Evolutionary conservation across 2,329 filamentous ascomycete genomes (phyloP).

Genomic region (Exophiala sp.): DNA sequence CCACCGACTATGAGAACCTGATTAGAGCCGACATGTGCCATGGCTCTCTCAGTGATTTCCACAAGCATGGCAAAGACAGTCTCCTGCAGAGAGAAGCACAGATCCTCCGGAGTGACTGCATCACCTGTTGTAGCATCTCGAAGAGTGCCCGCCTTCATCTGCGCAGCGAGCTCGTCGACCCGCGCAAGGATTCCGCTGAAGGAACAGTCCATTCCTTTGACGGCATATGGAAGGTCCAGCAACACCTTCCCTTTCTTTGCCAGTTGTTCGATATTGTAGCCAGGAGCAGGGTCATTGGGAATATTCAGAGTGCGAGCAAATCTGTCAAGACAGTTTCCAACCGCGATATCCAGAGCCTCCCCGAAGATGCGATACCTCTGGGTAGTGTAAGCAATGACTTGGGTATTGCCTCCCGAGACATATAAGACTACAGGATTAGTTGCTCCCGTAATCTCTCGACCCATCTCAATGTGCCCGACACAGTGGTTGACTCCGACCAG

Average conservation of each 20-base stretch:
- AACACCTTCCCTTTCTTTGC: slow-evolving; percentile 65
- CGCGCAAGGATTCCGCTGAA: slow-evolving; percentile 87
- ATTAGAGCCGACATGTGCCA: slow-evolving; percentile 88
- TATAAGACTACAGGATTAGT: slow-evolving; percentile 91
- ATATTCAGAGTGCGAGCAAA: slow-evolving; percentile 89
- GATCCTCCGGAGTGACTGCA: slow-evolving; percentile 68
- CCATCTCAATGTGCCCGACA: slow-evolving; percentile 98
- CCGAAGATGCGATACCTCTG: slow-evolving; percentile 96
- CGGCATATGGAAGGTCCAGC: slow-evolving; percentile 85
- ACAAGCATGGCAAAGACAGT: slow-evolving; percentile 96
- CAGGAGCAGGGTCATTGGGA: slow-evolving; percentile 90
- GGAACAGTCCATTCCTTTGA: slow-evolving; percentile 98
- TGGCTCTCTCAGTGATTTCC: slow-evolving; percentile 95
- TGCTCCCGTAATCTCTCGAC: slow-evolving; percentile 82
- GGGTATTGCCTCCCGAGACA: slow-evolving; percentile 91
- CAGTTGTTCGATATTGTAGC: slow-evolving; percentile 96
- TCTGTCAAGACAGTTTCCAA: slow-evolving; percentile 93
- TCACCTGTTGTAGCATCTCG: slow-evolving; percentile 44
- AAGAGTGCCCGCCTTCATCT: slow-evolving; percentile 48
- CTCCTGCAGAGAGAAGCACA: slow-evolving; percentile 94
- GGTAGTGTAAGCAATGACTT: slow-evolving; percentile 94
- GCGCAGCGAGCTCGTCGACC: slow-evolving; percentile 71
- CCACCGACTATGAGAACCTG: slow-evolving; percentile 95
- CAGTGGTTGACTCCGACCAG: slow-evolving; percentile 96
- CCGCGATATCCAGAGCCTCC: slow-evolving; percentile 93